Evolutionary conservation across 2,329 filamentous ascomycete species (phyloP), one percentile per base, ranked within the genome.

Genomic region (Leptographium lundbergii): DNA sequence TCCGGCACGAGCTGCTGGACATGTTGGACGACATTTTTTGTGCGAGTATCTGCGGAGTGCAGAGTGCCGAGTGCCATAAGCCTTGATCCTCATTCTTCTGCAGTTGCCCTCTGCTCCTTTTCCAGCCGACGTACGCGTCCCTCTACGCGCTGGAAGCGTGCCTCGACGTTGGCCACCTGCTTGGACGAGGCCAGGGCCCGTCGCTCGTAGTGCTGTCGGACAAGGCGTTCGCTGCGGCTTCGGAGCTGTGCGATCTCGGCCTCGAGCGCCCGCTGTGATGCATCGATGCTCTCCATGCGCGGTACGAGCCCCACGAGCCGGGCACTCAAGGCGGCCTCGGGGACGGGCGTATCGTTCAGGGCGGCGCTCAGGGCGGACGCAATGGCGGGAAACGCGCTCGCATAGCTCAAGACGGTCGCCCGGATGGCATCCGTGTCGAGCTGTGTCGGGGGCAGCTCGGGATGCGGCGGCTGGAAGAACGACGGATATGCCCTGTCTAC

Each of bases 151-250:
- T 81, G 80, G 14, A 91, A 70, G 56, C 87, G 77, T 39, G 81
- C 78, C 71, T 95, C 87, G 67, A 86, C 83, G 57, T 86, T 82
- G 25, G 86, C 86, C 74, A 90, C 85, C 60, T 81, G 80, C 64
- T 84, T 81, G 0, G 86, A 86, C 64, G 82, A 82, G 13, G 80
- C 79, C 54, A 95, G 74, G 51, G 94, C 77, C 4, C 84, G 82
- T 27, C 81, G 74, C 69, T 91, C 85, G 71, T 92, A 91, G 86
- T 89, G 95, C 42, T 76, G 72, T 63, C 85, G 79, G 61, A 90
- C 72, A 27, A 81, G 73, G 62, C 70, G 69, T 70, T 84, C 88
- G 72, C 80, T 91, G 63, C 78, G 79, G 62, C 73, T 79, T 68
- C 82, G 79, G 68, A 87, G 77, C 69, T 81, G 81, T 25, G 79